These are phyloP conservation scores for Gonapodya prolifera DNA, from an alignment of 192 early-diverging fungal genomes.

Conservation along the genomic window DNA sequence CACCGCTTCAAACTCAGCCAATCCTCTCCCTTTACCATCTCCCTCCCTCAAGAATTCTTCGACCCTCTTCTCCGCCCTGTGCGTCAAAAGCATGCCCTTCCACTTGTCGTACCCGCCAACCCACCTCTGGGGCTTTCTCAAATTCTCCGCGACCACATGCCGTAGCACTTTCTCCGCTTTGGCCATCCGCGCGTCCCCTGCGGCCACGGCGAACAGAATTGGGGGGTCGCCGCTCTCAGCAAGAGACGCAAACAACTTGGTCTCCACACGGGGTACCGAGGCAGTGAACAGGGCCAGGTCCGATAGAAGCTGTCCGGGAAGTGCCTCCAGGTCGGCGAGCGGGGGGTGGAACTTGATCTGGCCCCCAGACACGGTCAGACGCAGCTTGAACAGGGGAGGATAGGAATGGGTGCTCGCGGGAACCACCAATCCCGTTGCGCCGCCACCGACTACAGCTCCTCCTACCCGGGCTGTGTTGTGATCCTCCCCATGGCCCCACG, in stretches of 20 bases:
- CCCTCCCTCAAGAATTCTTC: conserved; percentile 52
- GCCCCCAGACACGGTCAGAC: conserved; percentile 34
- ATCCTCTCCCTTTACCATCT: conserved; percentile 19
- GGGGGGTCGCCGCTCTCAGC: conserved; percentile 17
- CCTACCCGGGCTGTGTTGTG: not conserved
- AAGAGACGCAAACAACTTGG: conserved; percentile 41
- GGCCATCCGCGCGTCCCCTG: conserved; percentile 41
- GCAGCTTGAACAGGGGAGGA: conserved; percentile 22
- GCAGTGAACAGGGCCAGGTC: not conserved
- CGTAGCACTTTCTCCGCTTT: conserved; percentile 32
- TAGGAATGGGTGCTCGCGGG: not conserved
- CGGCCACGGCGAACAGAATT: conserved; percentile 28
- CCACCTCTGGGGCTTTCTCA: conserved; percentile 43
- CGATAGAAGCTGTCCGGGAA: conserved; percentile 3
- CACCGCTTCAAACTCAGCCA: not conserved
- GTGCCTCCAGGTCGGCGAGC: conserved; percentile 36
- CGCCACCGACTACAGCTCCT: no score
- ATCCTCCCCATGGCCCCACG: not conserved
- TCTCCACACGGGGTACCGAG: conserved; percentile 45
- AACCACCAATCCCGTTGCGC: not conserved
- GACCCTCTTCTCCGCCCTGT: conserved; percentile 49
- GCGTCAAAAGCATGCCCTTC: conserved; percentile 37
- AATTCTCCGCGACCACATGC: conserved; percentile 39
- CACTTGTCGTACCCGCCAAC: conserved; percentile 48
- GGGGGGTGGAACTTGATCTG: conserved; percentile 52